Base-by-base conservation (phyloP, 1,284 basidiomycete species). In the Blastosporella zonata region DNA sequence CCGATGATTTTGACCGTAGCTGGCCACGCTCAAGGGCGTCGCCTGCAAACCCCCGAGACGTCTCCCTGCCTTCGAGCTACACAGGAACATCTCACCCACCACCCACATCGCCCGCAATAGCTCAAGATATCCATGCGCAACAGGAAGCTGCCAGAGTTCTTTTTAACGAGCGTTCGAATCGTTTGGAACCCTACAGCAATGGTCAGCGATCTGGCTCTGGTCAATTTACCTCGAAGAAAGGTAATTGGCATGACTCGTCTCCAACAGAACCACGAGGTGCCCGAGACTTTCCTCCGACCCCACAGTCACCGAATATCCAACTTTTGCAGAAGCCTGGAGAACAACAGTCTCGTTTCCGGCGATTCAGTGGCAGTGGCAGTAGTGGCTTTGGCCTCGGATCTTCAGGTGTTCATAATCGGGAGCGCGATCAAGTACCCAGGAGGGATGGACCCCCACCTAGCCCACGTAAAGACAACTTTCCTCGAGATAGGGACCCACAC, bases 161-260 rank as follows among this genome's bases (percentile, higher is more conserved):
- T n/a, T 96, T 94, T 73, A 95, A 96, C 59, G 93, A 93, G 59
- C 81, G 85, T 6, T 91, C 85, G 8, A 95, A 94, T 63, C 78
- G 84, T 47, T 67, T 94, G 48, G 93, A 95, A 65, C 86, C 86
- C 12, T 87, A 84, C 57, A 78, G 70, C 48, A 77, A 71, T 54
- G 43, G 65, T 34, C 71, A 74, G 56, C 63, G 65, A 15, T 52
- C 63, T 21, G 56, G 54, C n/a, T 58, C 59, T 54, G 67, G 72
- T 50, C 57, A 72, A 38, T 63, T 67, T 25, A 53, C 64, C 31
- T 55, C 64, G 25, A 76, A 77, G 52, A 74, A 76, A 55, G 67
- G 67, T 23, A 63, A 68, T 53, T 69, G 73, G 39, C 71, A 73
- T 27, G 82, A 82, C 33, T 59, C 48, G 25, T 69, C 75, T 39